phyloP scores from a whole-genome alignment of 352 stramenopile genomes.

The Globisporangium irregulare region DNA sequence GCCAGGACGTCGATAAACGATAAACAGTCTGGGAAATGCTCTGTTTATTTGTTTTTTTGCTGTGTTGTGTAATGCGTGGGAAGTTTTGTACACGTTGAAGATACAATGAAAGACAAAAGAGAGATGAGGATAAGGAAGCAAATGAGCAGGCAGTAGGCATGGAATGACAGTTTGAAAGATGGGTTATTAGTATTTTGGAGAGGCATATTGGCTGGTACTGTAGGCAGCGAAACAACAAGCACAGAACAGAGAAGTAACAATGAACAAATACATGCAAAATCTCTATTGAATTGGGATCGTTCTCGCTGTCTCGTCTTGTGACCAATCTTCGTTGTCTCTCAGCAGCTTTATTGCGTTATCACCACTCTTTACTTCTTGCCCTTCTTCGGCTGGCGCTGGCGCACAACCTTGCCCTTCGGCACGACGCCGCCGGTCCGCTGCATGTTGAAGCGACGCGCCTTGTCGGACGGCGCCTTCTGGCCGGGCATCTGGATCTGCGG shows the following conservation, averaged over 20 bases:
- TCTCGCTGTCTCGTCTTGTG: neutral
- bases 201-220: too few relatives aligned
- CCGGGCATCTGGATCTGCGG: constrained; percentile 42
- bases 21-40: neutral
- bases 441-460: constrained; percentile 53
- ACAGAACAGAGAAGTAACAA: neutral
- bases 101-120: neutral
- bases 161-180: neutral
- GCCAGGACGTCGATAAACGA: neutral
- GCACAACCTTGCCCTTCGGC: constrained; percentile 59
- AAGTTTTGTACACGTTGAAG: neutral
- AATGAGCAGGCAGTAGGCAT: neutral
- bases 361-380: constrained; percentile 24
- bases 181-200: neutral
- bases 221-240: neutral
- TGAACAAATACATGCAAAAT: neutral
- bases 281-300: constrained; percentile 6
- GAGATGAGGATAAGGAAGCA: neutral
- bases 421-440: constrained; percentile 21
- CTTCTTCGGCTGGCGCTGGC: constrained; percentile 46
- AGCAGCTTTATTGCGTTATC: neutral
- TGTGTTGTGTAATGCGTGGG: neutral
- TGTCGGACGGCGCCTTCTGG: constrained; percentile 67
- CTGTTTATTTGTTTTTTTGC: neutral
- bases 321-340: constrained; percentile 1